Conservation (phyloP, 192 early-diverging fungal species). For the Podila clonocystis region DNA sequence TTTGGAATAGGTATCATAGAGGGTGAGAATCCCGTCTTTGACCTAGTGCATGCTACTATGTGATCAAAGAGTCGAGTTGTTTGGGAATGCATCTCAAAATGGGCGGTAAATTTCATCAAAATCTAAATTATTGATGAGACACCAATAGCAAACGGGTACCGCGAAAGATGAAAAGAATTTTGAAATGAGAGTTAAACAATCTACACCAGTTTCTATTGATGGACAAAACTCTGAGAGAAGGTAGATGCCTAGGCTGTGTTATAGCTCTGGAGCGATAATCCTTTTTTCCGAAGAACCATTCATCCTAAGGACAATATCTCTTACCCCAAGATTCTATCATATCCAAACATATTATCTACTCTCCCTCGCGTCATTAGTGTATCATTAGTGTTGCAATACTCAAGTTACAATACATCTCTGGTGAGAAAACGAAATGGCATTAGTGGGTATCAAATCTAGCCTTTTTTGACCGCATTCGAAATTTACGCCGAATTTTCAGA, state of each 20-base stretch:
- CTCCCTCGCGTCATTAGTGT: too few relatives aligned
- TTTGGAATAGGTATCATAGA: slow-evolving; percentile 78
- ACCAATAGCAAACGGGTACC: slow-evolving; percentile 91
- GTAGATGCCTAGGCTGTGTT: slow-evolving; percentile 62
- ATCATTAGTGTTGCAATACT: too few relatives aligned
- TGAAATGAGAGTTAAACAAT: slow-evolving; percentile 86
- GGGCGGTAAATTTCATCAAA: slow-evolving; percentile 82
- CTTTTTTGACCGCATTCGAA: too few relatives aligned
- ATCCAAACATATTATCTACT: too few relatives aligned
- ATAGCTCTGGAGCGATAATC: slow-evolving; percentile 63
- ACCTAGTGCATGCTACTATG: slow-evolving; percentile 44
- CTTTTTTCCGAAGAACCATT: too few relatives aligned
- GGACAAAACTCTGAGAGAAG: slow-evolving; percentile 65
- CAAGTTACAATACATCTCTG: too few relatives aligned
- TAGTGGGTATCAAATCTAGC: too few relatives aligned
- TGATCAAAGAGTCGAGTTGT: slow-evolving; percentile 79
- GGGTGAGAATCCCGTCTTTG: slow-evolving; percentile 78
- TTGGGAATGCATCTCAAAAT: slow-evolving; percentile 79
- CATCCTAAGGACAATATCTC: too few relatives aligned
- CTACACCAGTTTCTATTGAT: slow-evolving; percentile 64
- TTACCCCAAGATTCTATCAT: too few relatives aligned
- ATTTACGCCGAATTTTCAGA: too few relatives aligned
- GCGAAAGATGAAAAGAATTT: slow-evolving; percentile 88
- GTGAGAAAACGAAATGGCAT: too few relatives aligned
- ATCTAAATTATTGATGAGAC: slow-evolving; percentile 86